A percentile compares a stretch with the other conserved stretches of the same genome.
These are phyloP conservation scores for Epichloe scottii DNA, from an alignment of 2,329 filamentous ascomycete genomes.

Conservation along the genomic window DNA sequence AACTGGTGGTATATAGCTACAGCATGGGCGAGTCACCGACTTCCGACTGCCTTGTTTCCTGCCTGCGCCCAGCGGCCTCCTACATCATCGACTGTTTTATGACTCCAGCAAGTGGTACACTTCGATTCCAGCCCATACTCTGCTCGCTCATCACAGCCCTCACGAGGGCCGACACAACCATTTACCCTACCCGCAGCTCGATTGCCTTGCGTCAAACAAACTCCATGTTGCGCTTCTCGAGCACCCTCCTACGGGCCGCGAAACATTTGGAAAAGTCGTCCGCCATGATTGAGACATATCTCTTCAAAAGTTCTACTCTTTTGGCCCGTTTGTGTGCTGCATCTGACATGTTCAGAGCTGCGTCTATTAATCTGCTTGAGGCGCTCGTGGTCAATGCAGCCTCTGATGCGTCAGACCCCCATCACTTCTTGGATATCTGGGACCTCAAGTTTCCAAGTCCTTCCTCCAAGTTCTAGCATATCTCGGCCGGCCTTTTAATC, in stretches of 20 bases:
- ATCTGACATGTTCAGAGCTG: constrained; percentile 51
- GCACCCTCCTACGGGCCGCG: constrained; percentile 57
- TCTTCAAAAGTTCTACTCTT: constrained; percentile 70
- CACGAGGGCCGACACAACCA: constrained; percentile 43
- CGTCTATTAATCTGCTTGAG: constrained; percentile 58
- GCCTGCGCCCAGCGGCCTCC: constrained; percentile 59
- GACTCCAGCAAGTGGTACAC: constrained; percentile 52
- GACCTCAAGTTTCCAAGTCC: constrained; percentile 67
- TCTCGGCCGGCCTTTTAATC: constrained; percentile 62
- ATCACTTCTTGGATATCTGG: constrained; percentile 86
- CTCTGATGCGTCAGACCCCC: constrained; percentile 62
- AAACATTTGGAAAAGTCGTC: constrained; percentile 50
- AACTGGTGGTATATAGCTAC: constrained; percentile 59
- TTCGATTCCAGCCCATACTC: constrained; percentile 67
- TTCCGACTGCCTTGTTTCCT: constrained; percentile 37
- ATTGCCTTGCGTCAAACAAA: constrained; percentile 50
- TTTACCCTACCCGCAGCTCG: constrained; percentile 42
- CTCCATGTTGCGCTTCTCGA: constrained; percentile 52
- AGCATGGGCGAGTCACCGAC: constrained; percentile 53
- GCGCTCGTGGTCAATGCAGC: constrained; percentile 60
- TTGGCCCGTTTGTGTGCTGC: constrained; percentile 65
- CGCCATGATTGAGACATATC: constrained; percentile 57
- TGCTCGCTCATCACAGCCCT: constrained; percentile 45
- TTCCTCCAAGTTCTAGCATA: constrained; percentile 70
- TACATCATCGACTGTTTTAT: constrained; percentile 70